Evolutionary conservation across 2,329 filamentous ascomycete species (phyloP), one percentile per base, ranked within the genome.

Genomic region (Fusarium zealandicum): DNA sequence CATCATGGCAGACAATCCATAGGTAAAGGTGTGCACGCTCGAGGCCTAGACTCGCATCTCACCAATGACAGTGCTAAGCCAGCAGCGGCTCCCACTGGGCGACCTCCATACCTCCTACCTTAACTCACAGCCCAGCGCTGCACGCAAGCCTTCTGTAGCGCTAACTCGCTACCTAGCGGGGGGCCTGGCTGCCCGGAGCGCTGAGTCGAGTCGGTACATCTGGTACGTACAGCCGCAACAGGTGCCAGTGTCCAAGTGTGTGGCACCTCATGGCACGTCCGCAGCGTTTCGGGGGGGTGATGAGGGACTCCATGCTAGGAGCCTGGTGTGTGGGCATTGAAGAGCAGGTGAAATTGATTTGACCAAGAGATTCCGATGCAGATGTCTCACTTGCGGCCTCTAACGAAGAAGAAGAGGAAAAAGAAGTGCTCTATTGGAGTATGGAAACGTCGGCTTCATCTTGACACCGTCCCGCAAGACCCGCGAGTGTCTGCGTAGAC

Each of bases 191-290:
- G n/a, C n/a, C n/a, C n/a, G n/a, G n/a, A n/a, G n/a, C n/a, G n/a
- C n/a, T n/a, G 48, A 33, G 42, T 61, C 47, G 42, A 37, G 41
- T 38, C 28, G 64, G 61, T 67, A 67, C 65, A 50, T 67, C 37
- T 39, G 59, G 65, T 67, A 67, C 65, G 56, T 65, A 63, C 61
- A 67, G 63, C 65, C 65, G 65, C 65, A 66, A 51, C 51, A 54
- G 42, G 45, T 55, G 51, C 53, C 22, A 35, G 44, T 12, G 28
- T 30, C 28, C 9, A 31, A 46, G 32, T 33, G 38, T 46, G 39
- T 41, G 47, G 53, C 41, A 53, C 57, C 61, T 47, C 41, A 48
- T 48, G 51, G 35, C 49, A 33, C 56, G 49, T 51, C 57, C 57
- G 53, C 53, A 50, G 44, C 16, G 35, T 8, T 7, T 14, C n/a